Evolutionary conservation across 2,329 filamentous ascomycete genomes (phyloP), one percentile per base, ranked within the genome.

Genomic region (Apiospora malaysiana): DNA sequence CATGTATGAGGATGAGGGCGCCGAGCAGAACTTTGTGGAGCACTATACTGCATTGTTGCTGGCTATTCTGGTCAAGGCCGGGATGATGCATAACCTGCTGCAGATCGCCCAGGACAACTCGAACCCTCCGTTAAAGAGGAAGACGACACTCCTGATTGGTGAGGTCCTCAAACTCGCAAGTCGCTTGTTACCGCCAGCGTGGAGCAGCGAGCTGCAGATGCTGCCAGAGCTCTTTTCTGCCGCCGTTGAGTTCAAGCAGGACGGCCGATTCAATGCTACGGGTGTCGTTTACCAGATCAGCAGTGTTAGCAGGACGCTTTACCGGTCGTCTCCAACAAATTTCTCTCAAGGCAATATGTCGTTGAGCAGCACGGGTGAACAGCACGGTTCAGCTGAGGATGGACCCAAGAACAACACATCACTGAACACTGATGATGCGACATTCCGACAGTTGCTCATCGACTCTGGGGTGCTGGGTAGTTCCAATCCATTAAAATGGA

Each of bases 221-320:
- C 88, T 99, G 23, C 96, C 96, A 0, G 92, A 95, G 72, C 86
- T 98, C 1, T 92, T 99, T 77, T 87, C 91, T 8, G 90, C 91
- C 0, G 94, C 95, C 5, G 88, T 93, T 1, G 88, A 90, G 45
- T 94, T 95, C 76, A 85, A 89, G 27, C 86, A 90, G 25, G 90
- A 95, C 42, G 88, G 90, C 32, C 91, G 94, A 70, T 95, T 95
- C 75, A 86, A 93, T 70, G 94, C 95, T 8, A 95, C 94, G 9
- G 92, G 94, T 9, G 97, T 97, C 23, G 94, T 99, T 16, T 99
- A 98, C 78, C 96, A 98, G 79, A 97, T 99, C 69, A 97, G 97
- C 83, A 98, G 95, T 79, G 94, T 99, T 75, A 99, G 95, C 80
- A 90, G 94, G 73, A 98, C 95, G 0, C 84, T 99, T 18, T 97